A percentile compares a stretch with the other conserved stretches of the same genome.
Conservation (phyloP, 306 rosid genomes). For the Cucurbita argyrosperma region DNA sequence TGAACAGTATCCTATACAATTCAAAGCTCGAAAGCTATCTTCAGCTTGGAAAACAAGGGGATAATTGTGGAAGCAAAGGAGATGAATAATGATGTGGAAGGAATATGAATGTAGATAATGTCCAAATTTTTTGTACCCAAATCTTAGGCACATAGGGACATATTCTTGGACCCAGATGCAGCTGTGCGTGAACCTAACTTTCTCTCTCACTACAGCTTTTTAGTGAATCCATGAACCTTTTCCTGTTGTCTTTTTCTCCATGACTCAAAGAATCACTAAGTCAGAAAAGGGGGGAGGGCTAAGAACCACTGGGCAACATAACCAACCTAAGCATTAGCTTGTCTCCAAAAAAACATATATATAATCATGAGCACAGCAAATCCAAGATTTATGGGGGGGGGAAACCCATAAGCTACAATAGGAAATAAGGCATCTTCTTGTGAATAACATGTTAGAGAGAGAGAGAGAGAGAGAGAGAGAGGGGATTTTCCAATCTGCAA, state of each 20-base stretch:
- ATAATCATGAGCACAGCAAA: not conserved
- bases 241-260: not conserved
- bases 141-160: slow-evolving; percentile 9
- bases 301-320: not conserved
- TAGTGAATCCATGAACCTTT: not conserved
- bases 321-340: not conserved
- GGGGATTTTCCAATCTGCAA: not conserved
- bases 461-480: not conserved
- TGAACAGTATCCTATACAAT: not conserved
- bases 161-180: slow-evolving; percentile 4
- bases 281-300: not conserved
- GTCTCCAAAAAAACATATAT: not conserved
- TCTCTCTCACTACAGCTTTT: not conserved
- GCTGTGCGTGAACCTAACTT: not conserved
- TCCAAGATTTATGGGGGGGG: not conserved
- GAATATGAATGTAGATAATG: not conserved
- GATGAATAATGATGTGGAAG: slow-evolving; percentile 5
- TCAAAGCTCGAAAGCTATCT: not conserved
- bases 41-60: not conserved
- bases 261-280: not conserved
- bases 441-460: not conserved
- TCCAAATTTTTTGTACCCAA: not conserved
- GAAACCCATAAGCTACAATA: not conserved
- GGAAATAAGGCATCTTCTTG: not conserved
- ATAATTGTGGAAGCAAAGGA: not conserved